phyloP scores from a whole-genome alignment of 176 grass and related monocot genomes.

The Panicum miliaceum region DNA sequence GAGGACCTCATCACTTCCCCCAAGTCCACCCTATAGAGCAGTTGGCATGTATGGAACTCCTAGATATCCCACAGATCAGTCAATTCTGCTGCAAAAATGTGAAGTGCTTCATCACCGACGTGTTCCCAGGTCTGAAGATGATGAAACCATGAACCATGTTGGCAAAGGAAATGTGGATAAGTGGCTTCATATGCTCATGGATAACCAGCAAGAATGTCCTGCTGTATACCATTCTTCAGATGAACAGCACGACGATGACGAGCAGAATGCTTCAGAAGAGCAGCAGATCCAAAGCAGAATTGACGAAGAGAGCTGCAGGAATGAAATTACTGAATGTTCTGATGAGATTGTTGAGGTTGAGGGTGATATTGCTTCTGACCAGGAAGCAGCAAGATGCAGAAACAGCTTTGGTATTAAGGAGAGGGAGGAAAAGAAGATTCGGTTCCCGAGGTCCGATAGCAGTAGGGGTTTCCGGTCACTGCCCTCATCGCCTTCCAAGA shows the following conservation, averaged over 20 bases:
- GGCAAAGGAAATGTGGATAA: conserved; percentile 73
- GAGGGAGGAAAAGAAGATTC: conserved; percentile 55
- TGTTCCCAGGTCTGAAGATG: conserved; percentile 46
- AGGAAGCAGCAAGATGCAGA: conserved; percentile 37
- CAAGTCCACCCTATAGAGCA: conserved; percentile 51
- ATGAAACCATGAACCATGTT: conserved; percentile 51
- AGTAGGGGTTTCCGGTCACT: conserved; percentile 79
- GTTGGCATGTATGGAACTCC: conserved; percentile 6
- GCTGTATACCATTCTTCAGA: conserved; percentile 30
- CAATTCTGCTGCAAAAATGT: conserved; percentile 29
- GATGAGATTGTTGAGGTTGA: conserved; percentile 54
- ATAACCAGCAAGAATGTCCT: conserved; percentile 51
- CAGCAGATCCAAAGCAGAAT: conserved; percentile 37
- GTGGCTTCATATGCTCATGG: conserved; percentile 77
- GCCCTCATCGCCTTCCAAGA: conserved; percentile 86
- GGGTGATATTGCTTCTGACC: conserved; percentile 36
- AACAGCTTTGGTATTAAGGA: conserved; percentile 75
- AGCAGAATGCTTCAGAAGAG: conserved; percentile 22
- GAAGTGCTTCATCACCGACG: not conserved
- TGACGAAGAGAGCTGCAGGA: conserved; percentile 32
- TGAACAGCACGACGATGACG: not conserved
- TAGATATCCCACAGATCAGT: conserved; percentile 33
- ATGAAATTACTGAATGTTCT: conserved; percentile 39
- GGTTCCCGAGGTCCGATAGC: conserved; percentile 68
- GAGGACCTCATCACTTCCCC: conserved; percentile 44